Conservation (phyloP, 495 filamentous ascomycete species). For the Penicillium steckii region DNA sequence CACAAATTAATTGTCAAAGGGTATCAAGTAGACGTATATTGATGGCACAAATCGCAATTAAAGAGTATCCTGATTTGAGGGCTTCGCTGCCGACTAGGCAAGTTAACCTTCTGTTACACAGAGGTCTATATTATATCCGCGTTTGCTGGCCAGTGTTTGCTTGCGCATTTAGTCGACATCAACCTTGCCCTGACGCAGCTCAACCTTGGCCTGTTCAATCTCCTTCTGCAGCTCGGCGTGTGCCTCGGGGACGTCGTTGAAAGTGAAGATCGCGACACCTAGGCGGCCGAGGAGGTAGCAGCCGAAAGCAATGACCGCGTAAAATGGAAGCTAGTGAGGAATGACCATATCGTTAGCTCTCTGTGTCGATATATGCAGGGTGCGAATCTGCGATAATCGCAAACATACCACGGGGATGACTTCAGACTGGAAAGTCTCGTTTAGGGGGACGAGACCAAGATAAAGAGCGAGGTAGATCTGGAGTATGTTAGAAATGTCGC, state of each 20-base stretch:
- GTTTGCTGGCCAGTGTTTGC: not conserved
- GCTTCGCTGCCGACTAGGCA: not conserved
- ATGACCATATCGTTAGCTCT: not conserved
- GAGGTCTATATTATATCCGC: too few relatives aligned
- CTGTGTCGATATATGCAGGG: too few relatives aligned
- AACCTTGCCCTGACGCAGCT: conserved; percentile 48
- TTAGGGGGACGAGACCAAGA: conserved; percentile 81
- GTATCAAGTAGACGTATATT: conserved; percentile 26
- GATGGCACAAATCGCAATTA: conserved; percentile 18
- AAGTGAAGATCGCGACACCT: conserved; percentile 88
- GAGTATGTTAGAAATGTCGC: conserved; percentile 9
- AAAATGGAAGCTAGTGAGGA: conserved; percentile 75
- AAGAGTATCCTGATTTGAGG: conserved; percentile 11
- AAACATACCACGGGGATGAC: conserved; percentile 52
- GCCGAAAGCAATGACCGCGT: conserved; percentile 87
- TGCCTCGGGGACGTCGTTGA: conserved; percentile 92
- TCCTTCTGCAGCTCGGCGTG: conserved; percentile 82
- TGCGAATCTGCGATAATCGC: too few relatives aligned
- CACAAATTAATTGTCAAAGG: not conserved
- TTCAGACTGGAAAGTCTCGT: conserved; percentile 56
- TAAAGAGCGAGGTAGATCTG: conserved; percentile 88
- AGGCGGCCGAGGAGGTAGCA: conserved; percentile 90
- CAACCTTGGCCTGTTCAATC: conserved; percentile 50
- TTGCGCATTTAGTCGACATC: conserved; percentile 43
- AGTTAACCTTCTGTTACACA: conserved; percentile 1